Base-by-base conservation (phyloP, 495 filamentous ascomycete species). In the Polyplosphaeria fusca region DNA sequence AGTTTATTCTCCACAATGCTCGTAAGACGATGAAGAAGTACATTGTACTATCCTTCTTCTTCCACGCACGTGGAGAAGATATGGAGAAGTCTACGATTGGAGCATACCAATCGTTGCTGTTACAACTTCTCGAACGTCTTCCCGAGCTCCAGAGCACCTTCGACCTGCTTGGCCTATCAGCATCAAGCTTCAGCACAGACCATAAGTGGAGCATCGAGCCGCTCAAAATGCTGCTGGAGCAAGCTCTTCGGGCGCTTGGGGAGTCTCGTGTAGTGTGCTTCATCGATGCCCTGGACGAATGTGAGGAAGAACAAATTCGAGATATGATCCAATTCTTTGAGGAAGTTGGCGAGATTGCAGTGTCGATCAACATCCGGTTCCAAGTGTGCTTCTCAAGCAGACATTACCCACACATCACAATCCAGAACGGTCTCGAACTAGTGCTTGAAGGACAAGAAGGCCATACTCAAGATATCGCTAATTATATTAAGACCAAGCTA, bases 371-470 rank as follows among this genome's bases (percentile, higher is more conserved):
- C 1, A 43, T 46, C 14, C 60, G n/a, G n/a, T n/a, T n/a, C n/a
- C n/a, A n/a, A n/a, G n/a, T n/a, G n/a, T n/a, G n/a, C n/a, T n/a
- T n/a, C 23, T 23, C 23, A 2, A 5, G 4, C 32, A 68, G 78
- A 3, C 75, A 77, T 61, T 79, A 79, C 50, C 78, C 78, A 0
- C 50, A 75, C 37, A 74, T 82, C 38, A 58, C 52, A 0, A 69
- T 76, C 2, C 19, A 55, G 4, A 61, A 11, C 69, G 70, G 73
- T 2, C 54, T 72, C 3, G 44, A 61, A 22, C 32, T 71, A n/a
- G n/a, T n/a, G n/a, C n/a, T n/a, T n/a, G n/a, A n/a, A n/a, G n/a
- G n/a, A n/a, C n/a, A n/a, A n/a, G 27, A 14, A 20, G 16, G 22
- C 14, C 45, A 22, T 14, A 63, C 61, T 20, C 37, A 62, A 26